These are phyloP conservation scores for Penicillium pulvis DNA, from an alignment of 495 filamentous ascomycete species.

Conservation along the genomic window DNA sequence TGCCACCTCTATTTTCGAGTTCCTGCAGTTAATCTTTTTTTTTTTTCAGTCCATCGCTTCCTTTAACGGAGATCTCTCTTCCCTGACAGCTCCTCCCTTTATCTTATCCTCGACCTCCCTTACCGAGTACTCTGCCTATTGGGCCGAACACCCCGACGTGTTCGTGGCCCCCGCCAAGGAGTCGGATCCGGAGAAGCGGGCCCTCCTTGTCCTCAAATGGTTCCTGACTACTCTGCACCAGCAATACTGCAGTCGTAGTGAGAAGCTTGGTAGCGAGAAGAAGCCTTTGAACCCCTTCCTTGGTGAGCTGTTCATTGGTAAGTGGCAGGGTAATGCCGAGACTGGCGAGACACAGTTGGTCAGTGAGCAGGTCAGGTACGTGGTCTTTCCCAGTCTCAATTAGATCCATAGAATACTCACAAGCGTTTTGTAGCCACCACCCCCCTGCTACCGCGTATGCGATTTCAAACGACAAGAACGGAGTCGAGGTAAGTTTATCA, in stretches of 20 bases:
- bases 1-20: background rate
- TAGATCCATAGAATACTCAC: background rate
- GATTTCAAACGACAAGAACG: conserved; percentile 82
- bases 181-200: conserved; percentile 77
- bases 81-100: conserved; percentile 92
- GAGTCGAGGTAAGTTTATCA: conserved; percentile 59
- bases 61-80: conserved; percentile 94
- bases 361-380: conserved; percentile 80
- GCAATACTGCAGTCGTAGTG: conserved; percentile 88
- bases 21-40: background rate
- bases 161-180: conserved; percentile 87
- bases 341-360: conserved; percentile 70
- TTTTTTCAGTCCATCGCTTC: conserved; percentile 78
- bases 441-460: conserved; percentile 96
- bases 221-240: conserved; percentile 95
- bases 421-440: conserved; percentile 70
- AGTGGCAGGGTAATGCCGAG: conserved; percentile 66
- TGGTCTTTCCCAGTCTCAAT: background rate
- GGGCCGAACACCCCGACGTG: conserved; percentile 88
- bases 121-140: conserved; percentile 94
- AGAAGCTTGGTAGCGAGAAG: conserved; percentile 93
- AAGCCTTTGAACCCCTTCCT: conserved; percentile 93
- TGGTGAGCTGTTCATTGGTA: conserved; percentile 88
- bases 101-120: conserved; percentile 91
- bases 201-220: conserved; percentile 91